Evolutionary conservation across 352 stramenopile species (phyloP).

Genomic region (Pythium brassicae): DNA sequence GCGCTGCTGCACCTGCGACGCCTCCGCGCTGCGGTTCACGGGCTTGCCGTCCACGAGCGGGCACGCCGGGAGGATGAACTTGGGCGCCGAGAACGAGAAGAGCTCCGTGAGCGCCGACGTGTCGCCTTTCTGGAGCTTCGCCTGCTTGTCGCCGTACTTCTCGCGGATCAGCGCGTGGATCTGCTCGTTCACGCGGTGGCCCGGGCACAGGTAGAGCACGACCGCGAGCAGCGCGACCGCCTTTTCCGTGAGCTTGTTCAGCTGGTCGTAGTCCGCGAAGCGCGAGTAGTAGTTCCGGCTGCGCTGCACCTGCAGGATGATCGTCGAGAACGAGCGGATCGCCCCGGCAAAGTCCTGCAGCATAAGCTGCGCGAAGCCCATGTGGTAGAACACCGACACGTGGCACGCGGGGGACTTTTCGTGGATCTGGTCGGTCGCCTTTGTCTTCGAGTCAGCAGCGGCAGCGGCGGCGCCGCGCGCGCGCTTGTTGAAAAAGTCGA

Average conservation of each 20-base stretch:
- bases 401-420: constrained; percentile 90
- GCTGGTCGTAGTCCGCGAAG: constrained; percentile 92
- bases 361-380: constrained; percentile 97
- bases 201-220: constrained; percentile 84
- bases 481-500: constrained; percentile 88
- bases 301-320: constrained; percentile 87
- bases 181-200: constrained; percentile 81
- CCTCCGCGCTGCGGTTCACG: constrained; percentile 58
- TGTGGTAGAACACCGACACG: constrained; percentile 96
- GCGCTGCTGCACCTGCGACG: constrained; percentile 70
- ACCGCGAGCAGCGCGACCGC: constrained; percentile 93
- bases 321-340: constrained; percentile 85
- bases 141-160: constrained; percentile 93
- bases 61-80: constrained; percentile 92
- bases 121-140: constrained; percentile 80
- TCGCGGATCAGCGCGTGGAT: constrained; percentile 89
- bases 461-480: constrained; percentile 10
- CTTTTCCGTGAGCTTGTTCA: constrained; percentile 94
- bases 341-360: constrained; percentile 95
- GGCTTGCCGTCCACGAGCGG: constrained; percentile 44
- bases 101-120: constrained; percentile 82
- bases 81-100: constrained; percentile 92
- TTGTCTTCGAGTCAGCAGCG: constrained; percentile 21
- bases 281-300: constrained; percentile 89
- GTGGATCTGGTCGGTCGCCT: constrained; percentile 80